Base-by-base conservation (phyloP, 2,329 filamentous ascomycete species). In the Aspergillus sp. region DNA sequence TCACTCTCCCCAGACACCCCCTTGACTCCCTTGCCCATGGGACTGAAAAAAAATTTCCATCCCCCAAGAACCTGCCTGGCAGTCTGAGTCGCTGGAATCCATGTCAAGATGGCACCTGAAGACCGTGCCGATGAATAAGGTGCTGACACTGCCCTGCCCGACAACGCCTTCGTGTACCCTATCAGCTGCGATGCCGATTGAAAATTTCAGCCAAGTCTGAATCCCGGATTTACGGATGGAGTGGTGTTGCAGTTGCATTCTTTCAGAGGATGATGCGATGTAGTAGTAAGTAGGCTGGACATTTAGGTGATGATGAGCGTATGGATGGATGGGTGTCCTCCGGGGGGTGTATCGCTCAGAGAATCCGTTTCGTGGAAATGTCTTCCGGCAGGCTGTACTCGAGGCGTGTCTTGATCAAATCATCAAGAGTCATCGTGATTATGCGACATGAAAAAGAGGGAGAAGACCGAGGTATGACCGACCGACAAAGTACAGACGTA, bases 181-280 rank as follows among this genome's bases (percentile, higher is more conserved):
- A 51, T 23, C 59, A 52, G 50, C 45, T 31, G 31, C 38, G n/a
- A 34, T 43, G 38, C 45, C 22, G 9, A 22, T 28, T 34, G 13
- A 6, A 38, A 25, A 25, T 19, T 45, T n/a, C 7, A 30, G 22
- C 38, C n/a, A 54, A 31, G 0, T 22, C 4, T 15, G 13, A 46
- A 30, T 31, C 30, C 38, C 38, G 50, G 50, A 30, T 9, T 19
- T 19, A 5, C 31, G 34, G 17, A 34, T 19, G 49, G 38, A 30
- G 38, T 49, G 59, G 48, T 60, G 57, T 55, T 43, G 38, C 53
- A 46, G 53, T 30, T 46, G 41, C 53, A 60, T 54, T 60, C 1
- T 19, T 19, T 31, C 25, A 28, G 25, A 28, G 25, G 25, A 28
- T 28, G 25, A 28, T 28, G 25, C 25, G 25, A 28, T 28, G 25